A percentile compares a stretch with the other conserved stretches of the same genome.
Conservation (phyloP, 768 basidiomycete genomes). For the Kwoniella botswanensis region DNA sequence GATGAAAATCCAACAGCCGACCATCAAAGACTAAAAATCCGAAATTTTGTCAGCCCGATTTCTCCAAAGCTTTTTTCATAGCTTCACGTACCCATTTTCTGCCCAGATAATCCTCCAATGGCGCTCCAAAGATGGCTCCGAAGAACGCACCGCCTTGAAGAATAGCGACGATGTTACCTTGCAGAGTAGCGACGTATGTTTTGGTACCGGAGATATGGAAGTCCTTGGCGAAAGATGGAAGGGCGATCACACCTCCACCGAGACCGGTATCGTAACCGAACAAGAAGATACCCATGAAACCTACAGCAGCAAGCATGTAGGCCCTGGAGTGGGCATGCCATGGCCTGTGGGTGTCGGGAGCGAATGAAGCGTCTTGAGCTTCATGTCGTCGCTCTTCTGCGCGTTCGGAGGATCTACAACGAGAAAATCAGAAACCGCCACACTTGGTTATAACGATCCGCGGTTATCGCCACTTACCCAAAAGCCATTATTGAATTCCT, state of each 20-base stretch:
- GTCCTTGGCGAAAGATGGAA: constrained; percentile 66
- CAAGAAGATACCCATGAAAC: constrained; percentile 48
- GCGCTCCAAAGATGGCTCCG: constrained; percentile 67
- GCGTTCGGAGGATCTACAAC: neutral
- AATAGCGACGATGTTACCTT: constrained; percentile 81
- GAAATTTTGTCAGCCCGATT: neutral
- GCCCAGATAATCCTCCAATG: constrained; percentile 62
- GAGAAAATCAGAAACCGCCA: neutral
- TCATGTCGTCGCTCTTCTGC: constrained; percentile 18
- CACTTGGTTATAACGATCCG: neutral
- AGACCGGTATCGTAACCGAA: constrained; percentile 76
- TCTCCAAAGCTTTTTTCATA: too few species aligned
- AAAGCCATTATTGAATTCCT: constrained; percentile 3
- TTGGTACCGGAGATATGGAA: constrained; percentile 66
- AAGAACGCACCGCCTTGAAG: constrained; percentile 76
- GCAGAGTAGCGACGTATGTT: constrained; percentile 64
- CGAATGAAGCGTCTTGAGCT: constrained; percentile 18
- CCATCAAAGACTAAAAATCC: constrained; percentile 63
- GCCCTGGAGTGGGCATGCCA: constrained; percentile 46
- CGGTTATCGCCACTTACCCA: constrained; percentile 7
- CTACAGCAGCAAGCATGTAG: constrained; percentile 39
- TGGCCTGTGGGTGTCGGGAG: constrained; percentile 25
- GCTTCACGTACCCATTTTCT: constrained; percentile 61
- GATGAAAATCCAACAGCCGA: constrained; percentile 68
- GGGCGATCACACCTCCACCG: constrained; percentile 72